Base-by-base conservation (phyloP, 2,329 filamentous ascomycete species). In the Penicillium sp. region DNA sequence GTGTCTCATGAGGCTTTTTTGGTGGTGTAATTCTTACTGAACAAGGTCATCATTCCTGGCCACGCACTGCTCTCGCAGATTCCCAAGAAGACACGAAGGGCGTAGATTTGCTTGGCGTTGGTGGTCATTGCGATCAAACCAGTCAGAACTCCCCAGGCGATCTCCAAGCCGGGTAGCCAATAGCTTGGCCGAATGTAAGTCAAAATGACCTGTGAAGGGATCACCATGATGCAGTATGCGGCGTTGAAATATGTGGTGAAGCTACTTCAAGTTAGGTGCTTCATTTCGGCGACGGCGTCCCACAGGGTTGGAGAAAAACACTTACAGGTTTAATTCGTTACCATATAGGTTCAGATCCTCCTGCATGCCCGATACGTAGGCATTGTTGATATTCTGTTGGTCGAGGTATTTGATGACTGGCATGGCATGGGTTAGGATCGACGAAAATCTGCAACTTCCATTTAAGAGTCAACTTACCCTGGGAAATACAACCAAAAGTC, bases 231-330 rank as follows among this genome's bases (percentile, higher is more conserved):
- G 47, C 71, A 72, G 55, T 76, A 77, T 1, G 70, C 71, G 16
- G 71, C 67, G 50, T 75, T 77, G 53, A 75, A 74, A 36, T 71
- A 72, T 5, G 74, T 76, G 1, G 71, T 75, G 58, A 76, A 75
- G 56, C 67, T 70, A 16, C 5, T 2, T 5, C 19, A 2, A 7
- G 26, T 62, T 2, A 62, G n/a, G 53, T 16, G 3, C 10, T 5
- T n/a, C n/a, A 9, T 2, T 10, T 13, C 23, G 14, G n/a, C n/a
- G n/a, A n/a, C n/a, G n/a, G n/a, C n/a, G n/a, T n/a, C n/a, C n/a
- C n/a, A n/a, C n/a, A n/a, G n/a, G n/a, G n/a, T 10, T 14, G 5
- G 2, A 6, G 5, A 4, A 13, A 36, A 59, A 42, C 19, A 65
- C 39, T 26, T 43, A 43, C 64, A 65, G 24, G 42, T 66, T 66